Base-by-base conservation (phyloP, 345 rosid species). In the Ailanthus altissimus region DNA sequence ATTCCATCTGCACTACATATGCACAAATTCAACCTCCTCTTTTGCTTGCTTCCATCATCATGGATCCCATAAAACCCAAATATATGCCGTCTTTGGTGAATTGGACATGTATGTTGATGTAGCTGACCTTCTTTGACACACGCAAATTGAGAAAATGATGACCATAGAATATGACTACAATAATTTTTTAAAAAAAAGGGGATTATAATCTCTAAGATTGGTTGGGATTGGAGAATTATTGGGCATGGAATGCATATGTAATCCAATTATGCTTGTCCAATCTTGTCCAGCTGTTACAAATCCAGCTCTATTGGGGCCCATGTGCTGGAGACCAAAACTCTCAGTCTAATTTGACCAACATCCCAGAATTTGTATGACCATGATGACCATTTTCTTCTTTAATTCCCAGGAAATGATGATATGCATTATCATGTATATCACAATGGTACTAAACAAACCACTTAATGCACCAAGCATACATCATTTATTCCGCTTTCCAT, bases 401-500 rank as follows among this genome's bases (percentile, higher is more conserved):
- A 40, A 49, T 46, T 77, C 60, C 40, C 16, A 38, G 10, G 45
- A 8, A 49, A 26, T 73, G 49, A 23, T 69, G 69, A 38, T 59
- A 13, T 46, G 68, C 15, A 36, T 23, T 40, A 61, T 40, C 15
- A 6, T 20, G 28, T 36, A 51, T 42, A 65, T 65, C n/a, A 62
- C 23, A 36, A 46, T 40, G 70, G 66, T 64, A 56, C 71, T 26
- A 59, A 62, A 51, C 16, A 5, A 23, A 26, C 36, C 42, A 75
- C 46, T 51, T 8, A 3, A 54, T 71, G 72, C 11, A 15, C 5
- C 67, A 42, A 5, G 6, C 26, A 61, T 43, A 54, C 13, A 72
- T 2, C 0, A n/a, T n/a, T 78, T 49, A 84, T 74, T 84, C 87
- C 5, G 79, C 82, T 74, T 77, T 86, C 91, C 89, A 88, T 69